A percentile compares a stretch with the other conserved stretches of the same genome.
Evolutionary conservation across 805 yeast genomes (phyloP).

Genomic region (Schwanniomyces occidentalis): DNA sequence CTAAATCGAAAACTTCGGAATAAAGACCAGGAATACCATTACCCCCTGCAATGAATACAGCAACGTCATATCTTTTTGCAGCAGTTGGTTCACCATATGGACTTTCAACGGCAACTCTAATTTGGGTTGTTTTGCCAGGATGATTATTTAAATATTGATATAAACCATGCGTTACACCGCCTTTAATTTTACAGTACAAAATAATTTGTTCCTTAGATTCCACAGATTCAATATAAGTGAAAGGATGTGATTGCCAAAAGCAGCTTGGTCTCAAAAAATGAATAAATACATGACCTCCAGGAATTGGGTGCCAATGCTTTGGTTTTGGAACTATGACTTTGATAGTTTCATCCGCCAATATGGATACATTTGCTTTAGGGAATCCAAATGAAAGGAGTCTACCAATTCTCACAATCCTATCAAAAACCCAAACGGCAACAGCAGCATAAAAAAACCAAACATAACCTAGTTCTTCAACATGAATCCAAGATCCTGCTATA

Average conservation of each 20-base stretch:
- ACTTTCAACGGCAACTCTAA: slow-evolving; percentile 54
- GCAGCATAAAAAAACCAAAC: slow-evolving; percentile 30
- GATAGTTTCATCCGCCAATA: slow-evolving; percentile 38
- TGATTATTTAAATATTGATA: slow-evolving; percentile 22
- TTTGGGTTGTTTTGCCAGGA: slow-evolving; percentile 27
- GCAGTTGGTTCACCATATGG: slow-evolving; percentile 65
- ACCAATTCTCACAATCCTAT: slow-evolving; percentile 28
- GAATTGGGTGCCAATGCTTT: slow-evolving; percentile 33
- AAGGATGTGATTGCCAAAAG: slow-evolving; percentile 48
- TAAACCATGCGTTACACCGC: slow-evolving; percentile 36
- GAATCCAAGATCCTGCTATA: slow-evolving; percentile 49
- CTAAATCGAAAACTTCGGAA: slow-evolving; percentile 37
- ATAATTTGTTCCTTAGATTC: slow-evolving; percentile 19
- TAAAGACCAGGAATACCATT: slow-evolving; percentile 66
- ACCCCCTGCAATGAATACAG: slow-evolving; percentile 70
- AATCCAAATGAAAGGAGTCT: slow-evolving; percentile 35
- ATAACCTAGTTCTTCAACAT: slow-evolving; percentile 36
- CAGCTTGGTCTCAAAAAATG: slow-evolving; percentile 32
- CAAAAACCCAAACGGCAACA: slow-evolving; percentile 38
- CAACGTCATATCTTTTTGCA: slow-evolving; percentile 49
- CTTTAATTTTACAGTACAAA: slow-evolving; percentile 37
- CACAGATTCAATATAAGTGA: slow-evolving; percentile 32
- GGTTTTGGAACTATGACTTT: slow-evolving; percentile 38
- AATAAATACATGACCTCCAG: slow-evolving; percentile 44
- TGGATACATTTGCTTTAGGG: slow-evolving; percentile 29